phyloP scores from a whole-genome alignment of 257 asterid species.

The Solanum chilense region DNA sequence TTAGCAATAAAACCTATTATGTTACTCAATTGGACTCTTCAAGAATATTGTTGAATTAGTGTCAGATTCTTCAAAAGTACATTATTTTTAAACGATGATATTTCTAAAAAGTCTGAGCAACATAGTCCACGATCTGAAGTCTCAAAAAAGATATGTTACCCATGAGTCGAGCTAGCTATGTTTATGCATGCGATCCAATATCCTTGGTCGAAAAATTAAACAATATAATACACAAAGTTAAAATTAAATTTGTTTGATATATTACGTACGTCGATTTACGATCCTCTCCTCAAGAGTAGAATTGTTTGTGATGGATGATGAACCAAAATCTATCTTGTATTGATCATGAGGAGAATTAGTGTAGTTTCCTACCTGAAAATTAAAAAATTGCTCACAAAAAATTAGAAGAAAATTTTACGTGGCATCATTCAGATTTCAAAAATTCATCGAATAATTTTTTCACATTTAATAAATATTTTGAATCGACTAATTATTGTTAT shows the following conservation, averaged over 20 bases:
- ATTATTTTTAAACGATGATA: background rate
- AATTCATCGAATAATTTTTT: background rate
- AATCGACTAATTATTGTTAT: background rate
- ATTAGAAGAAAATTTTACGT: background rate
- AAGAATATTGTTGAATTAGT: background rate
- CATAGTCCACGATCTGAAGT: background rate
- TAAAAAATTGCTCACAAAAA: background rate
- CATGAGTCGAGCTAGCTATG: background rate
- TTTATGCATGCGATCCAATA: background rate
- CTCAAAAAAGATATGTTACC: background rate
- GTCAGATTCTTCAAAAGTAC: too few relatives aligned
- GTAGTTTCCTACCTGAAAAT: constrained; percentile 34
- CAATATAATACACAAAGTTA: background rate
- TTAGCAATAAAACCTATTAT: background rate
- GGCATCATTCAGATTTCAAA: background rate
- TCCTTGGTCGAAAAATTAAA: background rate
- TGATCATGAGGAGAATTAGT: constrained; percentile 11
- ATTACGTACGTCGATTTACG: constrained; percentile 42
- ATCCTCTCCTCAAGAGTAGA: constrained; percentile 24
- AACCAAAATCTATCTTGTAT: constrained; percentile 42
- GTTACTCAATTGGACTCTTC: background rate
- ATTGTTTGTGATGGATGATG: constrained; percentile 34
- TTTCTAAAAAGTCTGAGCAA: background rate
- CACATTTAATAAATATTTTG: background rate
- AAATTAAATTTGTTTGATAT: background rate